Conservation (phyloP, 371 early-diverging fungal genomes). For the Capillidium rhysosporum region DNA sequence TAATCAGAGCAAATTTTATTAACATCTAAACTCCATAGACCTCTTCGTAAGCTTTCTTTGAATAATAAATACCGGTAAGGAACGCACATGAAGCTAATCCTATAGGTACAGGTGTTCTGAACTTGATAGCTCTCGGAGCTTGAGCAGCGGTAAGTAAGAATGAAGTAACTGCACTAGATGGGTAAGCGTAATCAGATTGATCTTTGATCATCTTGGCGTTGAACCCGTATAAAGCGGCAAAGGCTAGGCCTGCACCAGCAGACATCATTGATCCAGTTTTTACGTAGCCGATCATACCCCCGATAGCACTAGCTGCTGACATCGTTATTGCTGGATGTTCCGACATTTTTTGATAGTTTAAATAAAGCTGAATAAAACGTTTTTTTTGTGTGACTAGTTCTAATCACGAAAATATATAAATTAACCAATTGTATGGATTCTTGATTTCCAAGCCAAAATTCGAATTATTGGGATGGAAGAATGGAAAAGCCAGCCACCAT, state of each 20-base stretch:
- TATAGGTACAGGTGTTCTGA: conserved; percentile 3
- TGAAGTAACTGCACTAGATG: conserved; percentile 1
- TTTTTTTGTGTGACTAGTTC: no score
- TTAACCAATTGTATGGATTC: no score
- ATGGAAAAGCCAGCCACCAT: no score
- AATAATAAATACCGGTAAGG: background rate
- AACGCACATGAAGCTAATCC: background rate
- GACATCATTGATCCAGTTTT: conserved; percentile 5
- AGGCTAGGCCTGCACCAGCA: conserved; percentile 1
- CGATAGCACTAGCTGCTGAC: conserved; percentile 1
- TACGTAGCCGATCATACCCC: conserved; percentile 2
- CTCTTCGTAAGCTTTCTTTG: conserved; percentile 5
- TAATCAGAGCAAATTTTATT: no score
- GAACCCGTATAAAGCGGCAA: background rate
- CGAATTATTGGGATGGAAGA: no score
- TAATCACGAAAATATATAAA: no score
- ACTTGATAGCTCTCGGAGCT: background rate
- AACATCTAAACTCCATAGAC: conserved; percentile 4
- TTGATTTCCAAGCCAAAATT: no score
- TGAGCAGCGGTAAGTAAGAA: background rate
- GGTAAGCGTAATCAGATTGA: background rate
- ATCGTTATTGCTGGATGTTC: conserved; percentile 5
- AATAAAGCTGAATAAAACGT: no score
- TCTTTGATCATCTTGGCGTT: background rate
- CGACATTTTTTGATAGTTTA: no score